A percentile compares a stretch with the other conserved stretches of the same genome.
Evolutionary conservation across 2,329 filamentous ascomycete species (phyloP).

Genomic region (Talaromyces sp.): DNA sequence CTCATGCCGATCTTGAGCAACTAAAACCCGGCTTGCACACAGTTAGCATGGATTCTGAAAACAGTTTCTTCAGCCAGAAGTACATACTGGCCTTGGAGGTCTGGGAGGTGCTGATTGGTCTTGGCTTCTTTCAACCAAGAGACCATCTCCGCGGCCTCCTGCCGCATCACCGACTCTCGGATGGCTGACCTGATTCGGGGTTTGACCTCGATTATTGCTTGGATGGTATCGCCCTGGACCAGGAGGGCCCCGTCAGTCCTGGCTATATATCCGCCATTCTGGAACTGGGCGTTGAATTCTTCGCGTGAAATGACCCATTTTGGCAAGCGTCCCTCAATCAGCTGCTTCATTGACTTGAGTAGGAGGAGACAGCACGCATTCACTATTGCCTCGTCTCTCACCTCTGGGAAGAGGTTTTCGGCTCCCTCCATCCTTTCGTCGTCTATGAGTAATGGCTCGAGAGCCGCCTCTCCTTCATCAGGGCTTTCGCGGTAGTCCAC

Average conservation of each 20-base stretch:
- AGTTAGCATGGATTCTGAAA: not conserved
- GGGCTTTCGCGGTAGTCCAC: not conserved
- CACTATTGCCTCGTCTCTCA: not conserved
- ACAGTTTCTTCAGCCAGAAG: not conserved
- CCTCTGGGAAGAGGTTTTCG: not conserved
- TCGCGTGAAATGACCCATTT: not conserved
- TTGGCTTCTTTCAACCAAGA: not conserved
- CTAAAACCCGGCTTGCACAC: not conserved
- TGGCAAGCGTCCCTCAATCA: not conserved
- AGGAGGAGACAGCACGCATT: not conserved
- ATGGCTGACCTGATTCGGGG: not conserved
- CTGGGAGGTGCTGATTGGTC: not conserved
- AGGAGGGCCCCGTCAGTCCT: not conserved
- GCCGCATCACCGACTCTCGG: not conserved
- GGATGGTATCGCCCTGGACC: not conserved
- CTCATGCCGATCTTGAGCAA: not conserved
- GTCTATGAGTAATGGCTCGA: not conserved
- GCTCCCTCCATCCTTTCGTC: not conserved
- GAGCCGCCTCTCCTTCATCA: not conserved
- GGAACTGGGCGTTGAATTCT: no score
- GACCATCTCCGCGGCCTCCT: not conserved
- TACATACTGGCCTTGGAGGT: not conserved
- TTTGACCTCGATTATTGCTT: not conserved
- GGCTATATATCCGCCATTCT: no score
- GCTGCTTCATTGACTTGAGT: not conserved